A percentile compares a stretch with the other conserved stretches of the same genome.
These are phyloP conservation scores for Phyllosticta paracitricarpa DNA, from an alignment of 2,329 filamentous ascomycete genomes.

Conservation along the genomic window DNA sequence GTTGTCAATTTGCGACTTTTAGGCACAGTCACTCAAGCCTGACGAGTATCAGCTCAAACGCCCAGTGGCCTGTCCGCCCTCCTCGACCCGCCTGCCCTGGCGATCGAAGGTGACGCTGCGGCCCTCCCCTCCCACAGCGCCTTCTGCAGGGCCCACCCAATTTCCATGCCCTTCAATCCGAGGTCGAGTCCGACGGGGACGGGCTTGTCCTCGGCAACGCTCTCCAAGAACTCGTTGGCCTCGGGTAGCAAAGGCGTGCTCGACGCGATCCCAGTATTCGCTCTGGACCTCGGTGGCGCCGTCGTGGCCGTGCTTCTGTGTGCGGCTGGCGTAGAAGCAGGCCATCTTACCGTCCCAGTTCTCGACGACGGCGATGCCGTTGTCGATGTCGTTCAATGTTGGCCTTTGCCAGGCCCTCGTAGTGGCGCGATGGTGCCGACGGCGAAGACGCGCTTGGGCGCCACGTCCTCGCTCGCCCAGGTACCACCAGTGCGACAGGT, in stretches of 20 bases:
- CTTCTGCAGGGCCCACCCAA: slow-evolving; percentile 45
- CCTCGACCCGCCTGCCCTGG: slow-evolving; percentile 12
- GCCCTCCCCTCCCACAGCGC: slow-evolving; percentile 43
- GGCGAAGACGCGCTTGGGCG: slow-evolving; percentile 29
- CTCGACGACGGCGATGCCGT: slow-evolving; percentile 35
- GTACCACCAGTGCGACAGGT: slow-evolving; percentile 34
- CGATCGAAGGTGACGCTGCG: slow-evolving; percentile 42
- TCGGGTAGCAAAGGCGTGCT: slow-evolving; percentile 31
- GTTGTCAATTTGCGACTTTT: too few relatives aligned
- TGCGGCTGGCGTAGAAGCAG: slow-evolving; percentile 36
- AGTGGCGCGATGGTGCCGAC: slow-evolving; percentile 25
- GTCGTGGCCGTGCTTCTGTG: slow-evolving; percentile 34
- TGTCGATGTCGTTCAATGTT: slow-evolving; percentile 37
- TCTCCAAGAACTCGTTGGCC: slow-evolving; percentile 29
- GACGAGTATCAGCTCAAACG: not conserved
- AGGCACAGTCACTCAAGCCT: too few relatives aligned
- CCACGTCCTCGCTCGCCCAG: slow-evolving; percentile 27
- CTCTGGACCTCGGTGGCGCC: slow-evolving; percentile 31
- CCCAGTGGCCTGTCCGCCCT: not conserved
- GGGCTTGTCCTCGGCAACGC: slow-evolving; percentile 26
- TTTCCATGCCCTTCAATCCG: slow-evolving; percentile 27
- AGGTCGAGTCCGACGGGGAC: slow-evolving; percentile 27
- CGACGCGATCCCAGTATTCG: slow-evolving; percentile 32
- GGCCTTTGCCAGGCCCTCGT: slow-evolving; percentile 28
- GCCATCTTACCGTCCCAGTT: slow-evolving; percentile 36